phyloP scores from a whole-genome alignment of 2,329 filamentous ascomycete species.

The Cyphellophora europaea region DNA sequence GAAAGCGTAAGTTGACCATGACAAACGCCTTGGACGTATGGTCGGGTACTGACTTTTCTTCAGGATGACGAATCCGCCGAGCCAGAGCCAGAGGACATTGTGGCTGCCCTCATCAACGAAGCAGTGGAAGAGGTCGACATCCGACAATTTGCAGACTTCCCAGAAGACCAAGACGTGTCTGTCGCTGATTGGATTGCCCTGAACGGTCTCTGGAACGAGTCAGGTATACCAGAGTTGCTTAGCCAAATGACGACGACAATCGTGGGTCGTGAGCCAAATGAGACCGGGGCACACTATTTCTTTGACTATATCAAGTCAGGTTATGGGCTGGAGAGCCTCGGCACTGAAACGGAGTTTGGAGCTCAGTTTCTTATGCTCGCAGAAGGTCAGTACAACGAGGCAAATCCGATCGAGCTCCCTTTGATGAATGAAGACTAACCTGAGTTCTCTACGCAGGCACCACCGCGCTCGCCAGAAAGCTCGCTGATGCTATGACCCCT shows the following conservation, averaged over 20 bases:
- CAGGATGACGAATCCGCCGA: too few relatives aligned
- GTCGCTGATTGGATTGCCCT: not conserved
- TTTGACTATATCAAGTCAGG: constrained; percentile 46
- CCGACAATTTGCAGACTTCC: constrained; percentile 3
- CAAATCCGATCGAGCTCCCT: too few relatives aligned
- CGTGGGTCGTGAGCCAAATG: constrained; percentile 38
- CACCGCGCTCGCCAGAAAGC: constrained; percentile 8
- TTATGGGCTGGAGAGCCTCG: constrained; percentile 41
- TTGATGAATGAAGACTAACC: constrained; percentile 25
- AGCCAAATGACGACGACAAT: constrained; percentile 25
- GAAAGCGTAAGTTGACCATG: too few relatives aligned
- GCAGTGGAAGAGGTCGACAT: constrained; percentile 6
- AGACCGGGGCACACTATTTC: constrained; percentile 44
- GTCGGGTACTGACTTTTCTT: too few relatives aligned
- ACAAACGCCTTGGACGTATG: too few relatives aligned
- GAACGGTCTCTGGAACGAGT: not conserved
- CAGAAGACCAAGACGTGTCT: constrained; percentile 6
- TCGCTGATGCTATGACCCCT: constrained; percentile 7
- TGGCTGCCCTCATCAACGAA: too few relatives aligned
- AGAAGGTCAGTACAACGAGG: constrained; percentile 38
- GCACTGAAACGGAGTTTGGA: constrained; percentile 42
- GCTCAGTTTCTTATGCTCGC: constrained; percentile 42
- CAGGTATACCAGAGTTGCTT: not conserved
- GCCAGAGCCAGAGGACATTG: too few relatives aligned
- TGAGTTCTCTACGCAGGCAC: constrained; percentile 4